Evolutionary conservation across 1,139 yeast species (phyloP).

Genomic region (Scheffersomyces segobiensis): DNA sequence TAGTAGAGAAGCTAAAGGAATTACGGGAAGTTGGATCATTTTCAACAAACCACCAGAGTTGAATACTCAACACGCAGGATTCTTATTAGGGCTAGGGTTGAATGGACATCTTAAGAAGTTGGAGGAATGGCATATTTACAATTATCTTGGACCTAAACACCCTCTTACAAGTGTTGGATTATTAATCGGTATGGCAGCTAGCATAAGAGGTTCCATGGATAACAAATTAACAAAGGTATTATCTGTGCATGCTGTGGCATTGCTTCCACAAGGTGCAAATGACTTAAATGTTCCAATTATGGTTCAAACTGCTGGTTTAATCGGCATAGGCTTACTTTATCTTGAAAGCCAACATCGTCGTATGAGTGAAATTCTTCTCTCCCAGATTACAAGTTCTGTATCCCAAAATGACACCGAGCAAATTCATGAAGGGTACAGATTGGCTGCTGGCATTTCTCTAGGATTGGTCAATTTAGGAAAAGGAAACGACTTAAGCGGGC

Average conservation of each 20-base stretch:
- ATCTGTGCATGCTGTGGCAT: constrained; percentile 90
- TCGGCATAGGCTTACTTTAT: constrained; percentile 87
- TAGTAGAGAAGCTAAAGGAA: constrained; percentile 65
- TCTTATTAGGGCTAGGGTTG: constrained; percentile 85
- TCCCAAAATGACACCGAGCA: constrained; percentile 56
- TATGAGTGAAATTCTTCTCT: constrained; percentile 78
- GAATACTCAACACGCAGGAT: constrained; percentile 90
- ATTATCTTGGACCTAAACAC: constrained; percentile 89
- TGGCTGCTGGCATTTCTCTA: constrained; percentile 85
- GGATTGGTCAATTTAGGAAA: constrained; percentile 87
- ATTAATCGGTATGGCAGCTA: constrained; percentile 90
- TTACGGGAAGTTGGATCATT: constrained; percentile 90
- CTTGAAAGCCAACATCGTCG: constrained; percentile 78
- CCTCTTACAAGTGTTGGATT: constrained; percentile 83
- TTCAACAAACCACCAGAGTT: constrained; percentile 76
- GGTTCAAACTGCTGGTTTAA: constrained; percentile 89
- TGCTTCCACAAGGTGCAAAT: constrained; percentile 87
- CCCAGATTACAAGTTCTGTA: constrained; percentile 62
- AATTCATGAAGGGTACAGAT: constrained; percentile 78
- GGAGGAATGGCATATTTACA: constrained; percentile 97
- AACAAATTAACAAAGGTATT: constrained; percentile 84
- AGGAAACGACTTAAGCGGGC: constrained; percentile 63
- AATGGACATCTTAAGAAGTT: constrained; percentile 82
- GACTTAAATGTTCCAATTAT: constrained; percentile 80
- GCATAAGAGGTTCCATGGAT: constrained; percentile 82